phyloP scores from a whole-genome alignment of 305 asterid genomes.

The Fraxinus nigra region DNA sequence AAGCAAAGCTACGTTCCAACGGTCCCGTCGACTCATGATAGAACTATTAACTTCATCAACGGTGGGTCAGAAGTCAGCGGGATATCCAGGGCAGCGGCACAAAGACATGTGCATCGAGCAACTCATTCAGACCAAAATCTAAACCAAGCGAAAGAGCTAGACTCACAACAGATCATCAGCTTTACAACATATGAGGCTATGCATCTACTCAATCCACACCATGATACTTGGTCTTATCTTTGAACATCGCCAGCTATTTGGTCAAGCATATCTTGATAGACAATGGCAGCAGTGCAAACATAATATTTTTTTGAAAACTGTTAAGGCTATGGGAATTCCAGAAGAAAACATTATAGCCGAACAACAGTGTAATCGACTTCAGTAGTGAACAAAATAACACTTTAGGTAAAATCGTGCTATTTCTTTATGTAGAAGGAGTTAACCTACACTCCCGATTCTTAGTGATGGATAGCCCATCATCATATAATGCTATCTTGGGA shows the following conservation, averaged over 20 bases:
- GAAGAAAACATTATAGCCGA: background rate
- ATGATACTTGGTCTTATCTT: background rate
- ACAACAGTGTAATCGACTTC: background rate
- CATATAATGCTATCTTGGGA: background rate
- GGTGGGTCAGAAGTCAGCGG: background rate
- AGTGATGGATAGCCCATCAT: background rate
- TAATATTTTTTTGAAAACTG: background rate
- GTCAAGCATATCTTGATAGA: background rate
- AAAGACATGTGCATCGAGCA: background rate
- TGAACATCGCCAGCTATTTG: background rate
- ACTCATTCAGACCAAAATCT: background rate
- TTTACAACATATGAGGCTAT: background rate
- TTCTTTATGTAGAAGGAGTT: background rate
- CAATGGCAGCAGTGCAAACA: background rate
- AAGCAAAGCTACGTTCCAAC: background rate
- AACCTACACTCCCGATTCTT: background rate
- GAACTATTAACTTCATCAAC: too few species aligned
- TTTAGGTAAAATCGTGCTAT: background rate
- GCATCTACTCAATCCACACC: background rate
- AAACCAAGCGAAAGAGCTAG: background rate
- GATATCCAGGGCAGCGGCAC: background rate
- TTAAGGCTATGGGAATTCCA: background rate
- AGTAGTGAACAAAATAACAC: background rate
- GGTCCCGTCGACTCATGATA: too few species aligned
- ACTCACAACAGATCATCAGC: background rate